These are phyloP conservation scores for Calonectria pteridis DNA, from an alignment of 2,329 filamentous ascomycete genomes.

Conservation along the genomic window DNA sequence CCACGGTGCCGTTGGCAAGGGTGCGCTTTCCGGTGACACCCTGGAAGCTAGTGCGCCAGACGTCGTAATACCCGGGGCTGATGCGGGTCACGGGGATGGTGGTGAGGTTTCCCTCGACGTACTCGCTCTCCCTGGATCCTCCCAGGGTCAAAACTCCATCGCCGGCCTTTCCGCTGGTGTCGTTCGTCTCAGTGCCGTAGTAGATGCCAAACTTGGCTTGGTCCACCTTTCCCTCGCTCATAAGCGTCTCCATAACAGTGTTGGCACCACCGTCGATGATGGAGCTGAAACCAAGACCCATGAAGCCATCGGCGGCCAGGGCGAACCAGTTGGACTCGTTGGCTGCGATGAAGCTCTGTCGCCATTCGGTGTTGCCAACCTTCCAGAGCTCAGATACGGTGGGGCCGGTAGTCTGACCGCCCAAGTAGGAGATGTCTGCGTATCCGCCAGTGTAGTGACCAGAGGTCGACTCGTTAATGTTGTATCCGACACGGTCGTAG, in stretches of 20 bases:
- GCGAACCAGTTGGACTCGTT: slow-evolving; percentile 46
- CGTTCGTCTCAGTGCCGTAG: slow-evolving; percentile 37
- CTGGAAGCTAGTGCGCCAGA: slow-evolving; percentile 47
- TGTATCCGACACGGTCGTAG: slow-evolving; percentile 46
- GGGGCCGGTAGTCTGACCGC: slow-evolving; percentile 43
- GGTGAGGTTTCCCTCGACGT: slow-evolving; percentile 42
- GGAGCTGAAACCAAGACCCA: slow-evolving; percentile 50
- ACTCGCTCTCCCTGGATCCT: slow-evolving; percentile 47
- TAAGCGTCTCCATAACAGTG: slow-evolving; percentile 50
- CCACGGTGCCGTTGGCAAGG: slow-evolving; percentile 35
- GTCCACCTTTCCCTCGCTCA: slow-evolving; percentile 45
- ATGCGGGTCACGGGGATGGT: slow-evolving; percentile 37
- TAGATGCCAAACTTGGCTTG: slow-evolving; percentile 49
- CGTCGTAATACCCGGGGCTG: slow-evolving; percentile 39
- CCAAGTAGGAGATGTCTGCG: slow-evolving; percentile 47
- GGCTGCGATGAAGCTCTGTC: slow-evolving; percentile 48
- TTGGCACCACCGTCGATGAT: slow-evolving; percentile 47
- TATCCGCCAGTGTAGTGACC: slow-evolving; percentile 37
- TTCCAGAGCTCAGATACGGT: slow-evolving; percentile 45
- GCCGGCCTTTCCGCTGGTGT: slow-evolving; percentile 29
- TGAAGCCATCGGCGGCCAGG: slow-evolving; percentile 50
- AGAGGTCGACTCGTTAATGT: slow-evolving; percentile 43
- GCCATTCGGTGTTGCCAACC: slow-evolving; percentile 40
- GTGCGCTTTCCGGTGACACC: slow-evolving; percentile 15
- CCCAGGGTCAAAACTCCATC: slow-evolving; percentile 49